phyloP scores from a whole-genome alignment of 1,284 basidiomycete species.

The Cryptococcus sp. region DNA sequence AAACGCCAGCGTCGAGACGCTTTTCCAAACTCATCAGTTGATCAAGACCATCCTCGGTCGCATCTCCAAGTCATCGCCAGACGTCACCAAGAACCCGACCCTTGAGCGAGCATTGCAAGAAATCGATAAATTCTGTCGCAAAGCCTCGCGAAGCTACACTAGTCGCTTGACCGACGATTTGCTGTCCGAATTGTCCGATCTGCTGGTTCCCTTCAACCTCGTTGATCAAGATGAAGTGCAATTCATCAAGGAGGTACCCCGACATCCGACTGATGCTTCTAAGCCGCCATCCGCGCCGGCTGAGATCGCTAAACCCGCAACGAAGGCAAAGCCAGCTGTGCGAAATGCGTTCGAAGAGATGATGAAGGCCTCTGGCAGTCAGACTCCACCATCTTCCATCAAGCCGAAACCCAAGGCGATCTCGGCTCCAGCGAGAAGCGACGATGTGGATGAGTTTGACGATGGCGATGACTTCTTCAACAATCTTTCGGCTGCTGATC shows the following conservation, averaged over 20 bases:
- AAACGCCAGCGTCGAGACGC: constrained; percentile 63
- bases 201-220: constrained; percentile 46
- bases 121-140: constrained; percentile 52
- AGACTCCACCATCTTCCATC: constrained; percentile 13
- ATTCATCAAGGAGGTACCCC: constrained; percentile 29
- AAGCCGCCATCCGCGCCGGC: neutral
- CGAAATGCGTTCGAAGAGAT: constrained; percentile 50
- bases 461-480: constrained; percentile 41
- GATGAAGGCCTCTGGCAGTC: constrained; percentile 45
- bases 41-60: constrained; percentile 73
- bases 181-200: constrained; percentile 50
- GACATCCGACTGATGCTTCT: neutral
- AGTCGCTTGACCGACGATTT: constrained; percentile 51
- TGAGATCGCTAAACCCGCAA: constrained; percentile 5
- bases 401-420: constrained; percentile 11
- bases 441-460: constrained; percentile 39
- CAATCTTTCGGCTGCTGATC: constrained; percentile 39
- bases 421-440: constrained; percentile 15
- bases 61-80: constrained; percentile 33
- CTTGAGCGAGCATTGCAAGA: constrained; percentile 40
- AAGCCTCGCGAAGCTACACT: constrained; percentile 40
- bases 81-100: constrained; percentile 29
- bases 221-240: constrained; percentile 44
- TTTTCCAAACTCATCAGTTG: constrained; percentile 82
- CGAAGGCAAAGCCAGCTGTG: constrained; percentile 20